Conservation (phyloP, 2,329 filamentous ascomycete genomes). For the Colletotrichum gigasporum region DNA sequence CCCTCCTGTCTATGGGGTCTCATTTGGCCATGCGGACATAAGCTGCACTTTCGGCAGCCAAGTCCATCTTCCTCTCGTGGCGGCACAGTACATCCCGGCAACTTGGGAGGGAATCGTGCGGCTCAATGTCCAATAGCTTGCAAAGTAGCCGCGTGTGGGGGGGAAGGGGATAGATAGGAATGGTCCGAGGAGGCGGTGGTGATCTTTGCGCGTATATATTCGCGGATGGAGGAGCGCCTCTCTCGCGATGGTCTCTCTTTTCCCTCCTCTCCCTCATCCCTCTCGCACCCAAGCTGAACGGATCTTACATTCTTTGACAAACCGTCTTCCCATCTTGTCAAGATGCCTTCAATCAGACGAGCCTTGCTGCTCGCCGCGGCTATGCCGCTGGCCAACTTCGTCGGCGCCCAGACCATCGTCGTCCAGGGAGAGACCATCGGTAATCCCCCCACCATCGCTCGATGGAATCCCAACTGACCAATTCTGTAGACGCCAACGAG, state of each 20-base stretch:
- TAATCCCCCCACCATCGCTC: slow-evolving; percentile 20
- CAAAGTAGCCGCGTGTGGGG: slow-evolving; percentile 1
- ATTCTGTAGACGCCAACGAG: slow-evolving; percentile 20
- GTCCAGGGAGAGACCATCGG: slow-evolving; percentile 35
- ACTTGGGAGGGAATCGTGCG: neutral
- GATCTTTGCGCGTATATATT: slow-evolving; percentile 15
- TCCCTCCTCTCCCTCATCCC: neutral
- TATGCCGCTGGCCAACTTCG: slow-evolving; percentile 16
- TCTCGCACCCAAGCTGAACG: slow-evolving; percentile 8
- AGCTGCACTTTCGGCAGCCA: slow-evolving; percentile 11
- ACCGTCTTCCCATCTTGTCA: slow-evolving; percentile 8
- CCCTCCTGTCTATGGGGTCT: slow-evolving; percentile 11
- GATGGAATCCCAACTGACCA: neutral
- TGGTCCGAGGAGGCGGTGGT: slow-evolving; percentile 3
- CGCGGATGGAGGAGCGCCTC: neutral
- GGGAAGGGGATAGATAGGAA: neutral
- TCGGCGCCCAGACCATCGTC: slow-evolving; percentile 36
- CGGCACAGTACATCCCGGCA: neutral
- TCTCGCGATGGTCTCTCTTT: neutral
- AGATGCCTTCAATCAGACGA: slow-evolving; percentile 17
- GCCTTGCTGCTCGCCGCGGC: slow-evolving; percentile 13
- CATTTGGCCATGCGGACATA: slow-evolving; percentile 6
- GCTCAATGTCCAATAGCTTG: slow-evolving; percentile 5
- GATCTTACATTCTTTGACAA: slow-evolving; percentile 3
- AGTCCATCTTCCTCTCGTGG: slow-evolving; percentile 19